Base-by-base conservation (phyloP, 495 filamentous ascomycete genomes). In the Aspergillus nanangensis region DNA sequence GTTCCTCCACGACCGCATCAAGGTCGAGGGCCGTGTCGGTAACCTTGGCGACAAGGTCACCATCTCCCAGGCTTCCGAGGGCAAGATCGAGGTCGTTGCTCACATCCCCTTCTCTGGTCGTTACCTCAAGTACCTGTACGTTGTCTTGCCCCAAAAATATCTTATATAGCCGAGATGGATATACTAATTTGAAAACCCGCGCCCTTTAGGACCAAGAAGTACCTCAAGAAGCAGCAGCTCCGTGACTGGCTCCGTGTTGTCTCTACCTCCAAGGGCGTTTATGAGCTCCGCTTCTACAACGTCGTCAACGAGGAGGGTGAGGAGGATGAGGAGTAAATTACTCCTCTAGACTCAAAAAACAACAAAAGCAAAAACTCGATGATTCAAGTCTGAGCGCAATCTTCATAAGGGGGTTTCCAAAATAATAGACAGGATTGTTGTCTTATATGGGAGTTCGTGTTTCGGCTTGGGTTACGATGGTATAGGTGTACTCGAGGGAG, bases 241-340 rank as follows among this genome's bases (percentile, higher is more conserved):
- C 87, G 93, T 75, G 93, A 98, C 79, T 98, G 94, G 94, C 85
- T 98, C 65, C 90, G 93, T 57, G 93, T 98, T 55, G 94, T 98
- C 66, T 90, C 90, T 45, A 96, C 90, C 63, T 87, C 86, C 70
- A 89, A 88, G 80, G 92, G 92, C 61, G 90, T 95, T 53, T 98
- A 97, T 77, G 91, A 96, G 80, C 86, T 98, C 70, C 87, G 92
- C 73, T 98, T 97, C 90, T 98, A 93, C 90, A 98, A 97, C 79
- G 90, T 97, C 70, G 92, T 95, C 62, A 91, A 93, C 73, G 94
- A 98, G 68, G 91, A 87, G 61, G 89, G 75, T 50, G 93, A 97
- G 54, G 93, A 98, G 56, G 93, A 98, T 69, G 93, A 98, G 55
- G 94, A 98, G 65, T 98, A 95, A 80, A 79, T 56, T 47, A 41